Evolutionary conservation across 345 rosid species (phyloP), one percentile per base, ranked within the genome.

Genomic region (Rhodomyrtus tomentosa): DNA sequence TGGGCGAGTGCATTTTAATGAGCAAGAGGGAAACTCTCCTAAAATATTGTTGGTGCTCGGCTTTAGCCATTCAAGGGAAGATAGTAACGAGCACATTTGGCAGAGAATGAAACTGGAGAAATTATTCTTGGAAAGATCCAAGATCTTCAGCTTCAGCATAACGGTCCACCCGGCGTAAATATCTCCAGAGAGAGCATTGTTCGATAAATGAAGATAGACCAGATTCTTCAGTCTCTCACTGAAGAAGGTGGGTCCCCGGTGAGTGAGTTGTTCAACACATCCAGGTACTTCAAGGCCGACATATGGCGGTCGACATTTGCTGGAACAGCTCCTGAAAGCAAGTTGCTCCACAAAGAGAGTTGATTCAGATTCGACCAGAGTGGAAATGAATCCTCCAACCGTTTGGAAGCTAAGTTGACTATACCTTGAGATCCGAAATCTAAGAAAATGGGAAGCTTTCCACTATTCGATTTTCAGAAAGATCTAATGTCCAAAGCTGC

Each of bases 81-180:
- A 81, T 56, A 82, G 56, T 45, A 81, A 25, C 18, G n/a, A 68
- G 68, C 82, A 81, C 81, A 82, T 58, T 40, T 87, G 52, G 59
- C 52, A 62, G 14, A 76, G 90, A 25, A 89, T 81, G 45, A 55
- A 50, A 40, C 88, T 83, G 0, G 84, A 80, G 20, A 88, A 54
- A 25, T 82, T 7, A 59, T 89, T 91, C 49, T 54, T 32, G 3
- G 89, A 89, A 10, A 91, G 68, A 83, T 79, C 84, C n/a, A 88
- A 80, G 27, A 29, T 7, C 32, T 13, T 27, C 13, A 86, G 81
- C 9, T 82, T 27, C 21, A 12, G 51, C 76, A 86, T 45, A n/a
- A 59, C 54, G 1, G 84, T 82, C 58, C 86, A 84, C 25, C 87
- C 82, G 1, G 82, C 59, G 12, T 84, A 87, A 85, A 91, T 76